A percentile compares a stretch with the other conserved stretches of the same genome.
These are phyloP conservation scores for Antitrichia curtipendula DNA, from an alignment of 225 moss, liverwort and hornwort genomes.

Conservation along the genomic window DNA sequence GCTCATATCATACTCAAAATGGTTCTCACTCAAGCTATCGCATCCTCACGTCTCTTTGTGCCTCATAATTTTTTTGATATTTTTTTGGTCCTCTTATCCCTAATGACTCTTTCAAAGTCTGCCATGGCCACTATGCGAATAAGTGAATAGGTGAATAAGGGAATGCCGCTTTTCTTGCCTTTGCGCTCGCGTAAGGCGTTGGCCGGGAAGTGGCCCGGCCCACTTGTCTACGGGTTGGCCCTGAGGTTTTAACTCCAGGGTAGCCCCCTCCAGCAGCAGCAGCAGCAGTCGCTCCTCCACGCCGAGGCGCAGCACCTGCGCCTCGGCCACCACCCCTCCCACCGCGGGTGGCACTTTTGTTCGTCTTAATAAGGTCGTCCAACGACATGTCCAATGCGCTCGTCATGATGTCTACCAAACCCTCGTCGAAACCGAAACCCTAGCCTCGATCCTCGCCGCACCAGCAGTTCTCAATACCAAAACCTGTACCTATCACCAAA, in stretches of 20 bases:
- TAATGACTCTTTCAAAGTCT: constrained; percentile 58
- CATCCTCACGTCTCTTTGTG: constrained; percentile 32
- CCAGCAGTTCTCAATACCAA: neutral
- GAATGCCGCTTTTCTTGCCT: constrained; percentile 96
- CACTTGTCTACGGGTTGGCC: constrained; percentile 89
- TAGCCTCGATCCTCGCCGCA: neutral
- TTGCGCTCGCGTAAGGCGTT: constrained; percentile 98
- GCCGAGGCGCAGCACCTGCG: constrained; percentile 46
- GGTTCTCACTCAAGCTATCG: constrained; percentile 23
- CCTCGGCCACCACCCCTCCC: constrained; percentile 55
- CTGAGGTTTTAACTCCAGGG: constrained; percentile 64
- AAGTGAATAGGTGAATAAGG: constrained; percentile 54
- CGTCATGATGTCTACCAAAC: constrained; percentile 43
- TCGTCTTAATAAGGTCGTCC: constrained; percentile 98
- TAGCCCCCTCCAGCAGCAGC: constrained; percentile 50
- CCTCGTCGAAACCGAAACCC: constrained; percentile 3
- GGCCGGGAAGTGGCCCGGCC: constrained; percentile 80
- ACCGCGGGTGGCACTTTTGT: constrained; percentile 82
- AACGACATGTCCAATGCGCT: constrained; percentile 97
- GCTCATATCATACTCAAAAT: constrained; percentile 29
- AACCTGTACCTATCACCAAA: neutral
- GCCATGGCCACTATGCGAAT: constrained; percentile 68
- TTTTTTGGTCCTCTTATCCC: constrained; percentile 23
- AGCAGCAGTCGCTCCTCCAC: constrained; percentile 49
- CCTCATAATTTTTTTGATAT: constrained; percentile 1